phyloP scores from a whole-genome alignment of 108 stramenopile genomes.

The Bacterosira constricta region DNA sequence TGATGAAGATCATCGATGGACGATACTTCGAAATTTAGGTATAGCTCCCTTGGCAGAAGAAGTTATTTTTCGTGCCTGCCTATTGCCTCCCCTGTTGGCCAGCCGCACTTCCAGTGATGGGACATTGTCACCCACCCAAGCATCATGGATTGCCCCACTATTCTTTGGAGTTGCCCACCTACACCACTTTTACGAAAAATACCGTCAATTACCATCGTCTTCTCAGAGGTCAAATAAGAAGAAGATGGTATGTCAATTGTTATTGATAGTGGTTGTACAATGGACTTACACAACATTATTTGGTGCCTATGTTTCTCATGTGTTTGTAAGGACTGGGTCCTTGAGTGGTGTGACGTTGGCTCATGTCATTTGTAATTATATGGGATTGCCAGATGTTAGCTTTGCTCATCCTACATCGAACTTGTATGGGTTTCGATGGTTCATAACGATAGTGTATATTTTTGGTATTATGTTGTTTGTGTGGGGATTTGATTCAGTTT shows the following conservation, averaged over 20 bases:
- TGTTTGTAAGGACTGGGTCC: slow-evolving; percentile 70
- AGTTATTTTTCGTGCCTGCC: slow-evolving; percentile 79
- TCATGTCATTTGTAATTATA: slow-evolving; percentile 83
- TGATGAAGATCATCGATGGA: slow-evolving; percentile 51
- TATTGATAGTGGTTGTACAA: slow-evolving; percentile 48
- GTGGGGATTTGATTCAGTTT: slow-evolving; percentile 38
- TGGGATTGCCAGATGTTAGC: slow-evolving; percentile 77
- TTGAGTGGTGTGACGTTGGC: slow-evolving; percentile 53
- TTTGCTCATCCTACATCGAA: slow-evolving; percentile 46
- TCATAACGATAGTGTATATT: slow-evolving; percentile 47
- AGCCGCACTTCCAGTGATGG: slow-evolving; percentile 9
- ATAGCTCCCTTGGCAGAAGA: slow-evolving; percentile 84
- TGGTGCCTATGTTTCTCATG: slow-evolving; percentile 75
- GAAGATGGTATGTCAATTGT: slow-evolving; percentile 3
- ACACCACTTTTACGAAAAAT: slow-evolving; percentile 63
- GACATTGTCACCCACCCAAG: slow-evolving; percentile 18
- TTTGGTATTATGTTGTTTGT: slow-evolving; percentile 61
- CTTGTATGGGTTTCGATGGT: slow-evolving; percentile 55
- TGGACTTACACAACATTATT: slow-evolving; percentile 82
- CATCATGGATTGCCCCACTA: slow-evolving; percentile 62
- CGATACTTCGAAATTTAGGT: slow-evolving; percentile 54
- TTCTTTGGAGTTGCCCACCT: slow-evolving; percentile 87
- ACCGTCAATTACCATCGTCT: slow-evolving; percentile 11
- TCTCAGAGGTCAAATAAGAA: not conserved
- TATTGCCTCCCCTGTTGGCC: slow-evolving; percentile 60